A percentile compares a stretch with the other conserved stretches of the same genome.
phyloP scores from a whole-genome alignment of 129 eudicot genomes.

The Lactuca sativa region DNA sequence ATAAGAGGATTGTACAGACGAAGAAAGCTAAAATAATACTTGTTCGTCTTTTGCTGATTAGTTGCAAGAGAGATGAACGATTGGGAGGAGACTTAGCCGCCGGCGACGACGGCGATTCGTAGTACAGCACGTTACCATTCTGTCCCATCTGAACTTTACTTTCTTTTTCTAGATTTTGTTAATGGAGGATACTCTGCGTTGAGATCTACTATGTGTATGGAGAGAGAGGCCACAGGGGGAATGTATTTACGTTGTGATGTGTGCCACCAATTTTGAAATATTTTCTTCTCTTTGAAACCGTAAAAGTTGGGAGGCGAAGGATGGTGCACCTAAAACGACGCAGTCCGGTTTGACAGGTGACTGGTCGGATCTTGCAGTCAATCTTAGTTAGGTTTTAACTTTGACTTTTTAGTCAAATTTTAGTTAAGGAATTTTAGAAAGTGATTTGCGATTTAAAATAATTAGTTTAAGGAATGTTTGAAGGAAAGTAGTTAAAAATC shows the following conservation, averaged over 20 bases:
- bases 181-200: slow-evolving; percentile 4
- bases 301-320: neutral
- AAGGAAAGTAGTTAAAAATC: too few relatives aligned
- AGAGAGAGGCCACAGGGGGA: neutral
- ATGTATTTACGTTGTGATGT: slow-evolving; percentile 7
- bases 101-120: slow-evolving; percentile 5
- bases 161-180: neutral
- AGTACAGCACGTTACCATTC: neutral
- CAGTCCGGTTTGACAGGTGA: neutral
- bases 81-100: neutral
- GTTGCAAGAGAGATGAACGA: slow-evolving; percentile 1
- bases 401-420: neutral
- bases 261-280: neutral
- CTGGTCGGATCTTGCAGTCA: neutral
- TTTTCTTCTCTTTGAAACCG: neutral
- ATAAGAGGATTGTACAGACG: slow-evolving; percentile 41
- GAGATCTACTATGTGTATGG: neutral
- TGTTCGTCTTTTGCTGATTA: slow-evolving; percentile 50
- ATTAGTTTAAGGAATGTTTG: too few relatives aligned
- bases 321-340: neutral
- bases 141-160: neutral
- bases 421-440: neutral
- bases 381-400: neutral
- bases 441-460: too few relatives aligned
- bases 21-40: slow-evolving; percentile 38